These are phyloP conservation scores for Trichosporon sp. DNA, from an alignment of 1,284 basidiomycete species.

Conservation along the genomic window DNA sequence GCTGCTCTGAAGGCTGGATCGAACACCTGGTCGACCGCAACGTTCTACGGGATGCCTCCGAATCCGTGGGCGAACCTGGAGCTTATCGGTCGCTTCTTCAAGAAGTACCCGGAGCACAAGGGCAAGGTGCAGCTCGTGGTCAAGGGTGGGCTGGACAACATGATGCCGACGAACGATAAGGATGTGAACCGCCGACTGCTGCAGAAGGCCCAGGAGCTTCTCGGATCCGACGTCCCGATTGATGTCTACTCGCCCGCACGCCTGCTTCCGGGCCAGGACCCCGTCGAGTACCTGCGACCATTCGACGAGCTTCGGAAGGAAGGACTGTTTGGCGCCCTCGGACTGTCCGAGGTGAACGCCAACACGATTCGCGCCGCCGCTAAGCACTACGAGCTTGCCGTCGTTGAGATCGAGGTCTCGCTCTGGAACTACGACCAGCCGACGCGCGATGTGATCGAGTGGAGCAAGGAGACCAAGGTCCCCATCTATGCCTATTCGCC, in stretches of 20 bases:
- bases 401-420: slow-evolving; percentile 56
- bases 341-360: slow-evolving; percentile 28
- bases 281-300: slow-evolving; percentile 8
- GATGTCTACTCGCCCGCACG: slow-evolving; percentile 49
- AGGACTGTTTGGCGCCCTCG: slow-evolving; percentile 31
- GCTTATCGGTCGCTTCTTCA: slow-evolving; percentile 44
- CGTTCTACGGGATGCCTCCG: slow-evolving; percentile 40
- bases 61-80: slow-evolving; percentile 35
- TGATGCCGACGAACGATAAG: slow-evolving; percentile 22
- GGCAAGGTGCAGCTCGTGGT: slow-evolving; percentile 54
- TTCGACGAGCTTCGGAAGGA: slow-evolving; percentile 28
- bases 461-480: slow-evolving; percentile 51
- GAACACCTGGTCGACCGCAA: slow-evolving; percentile 49
- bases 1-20: slow-evolving; percentile 56
- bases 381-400: slow-evolving; percentile 38
- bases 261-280: slow-evolving; percentile 6
- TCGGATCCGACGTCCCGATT: slow-evolving; percentile 51
- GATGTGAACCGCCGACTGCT: slow-evolving; percentile 51
- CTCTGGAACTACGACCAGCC: slow-evolving; percentile 54
- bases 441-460: slow-evolving; percentile 44
- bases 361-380: slow-evolving; percentile 4
- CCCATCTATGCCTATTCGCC: slow-evolving; percentile 59
- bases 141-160: slow-evolving; percentile 49
- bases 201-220: slow-evolving; percentile 43
- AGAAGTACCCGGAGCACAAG: slow-evolving; percentile 54